Conservation (phyloP, 179 eudicot species). For the Corrigiola litoralis region DNA sequence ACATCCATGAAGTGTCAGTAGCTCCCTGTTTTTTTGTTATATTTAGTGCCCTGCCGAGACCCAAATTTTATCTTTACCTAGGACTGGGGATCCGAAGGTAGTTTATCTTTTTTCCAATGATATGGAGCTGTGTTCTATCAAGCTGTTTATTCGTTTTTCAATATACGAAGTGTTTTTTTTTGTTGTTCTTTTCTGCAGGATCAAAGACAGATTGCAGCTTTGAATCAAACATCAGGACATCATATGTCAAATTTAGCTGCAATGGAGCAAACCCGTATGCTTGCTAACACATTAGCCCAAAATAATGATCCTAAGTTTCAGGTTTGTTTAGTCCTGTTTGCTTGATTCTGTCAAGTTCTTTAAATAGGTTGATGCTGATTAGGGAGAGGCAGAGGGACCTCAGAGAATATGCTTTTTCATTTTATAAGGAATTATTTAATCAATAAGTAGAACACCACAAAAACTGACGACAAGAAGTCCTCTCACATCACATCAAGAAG, state of each 20-base stretch:
- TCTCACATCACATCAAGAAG: no score
- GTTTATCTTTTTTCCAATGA: background rate
- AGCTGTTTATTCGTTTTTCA: background rate
- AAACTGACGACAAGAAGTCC: no score
- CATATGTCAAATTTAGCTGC: constrained; percentile 66
- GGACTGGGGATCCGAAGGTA: background rate
- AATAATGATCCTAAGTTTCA: constrained; percentile 90
- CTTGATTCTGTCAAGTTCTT: background rate
- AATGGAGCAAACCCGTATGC: constrained; percentile 95
- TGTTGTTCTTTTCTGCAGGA: constrained; percentile 37
- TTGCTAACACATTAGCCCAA: constrained; percentile 92
- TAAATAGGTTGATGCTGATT: background rate
- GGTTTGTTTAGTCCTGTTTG: constrained; percentile 36
- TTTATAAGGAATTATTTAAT: no score
- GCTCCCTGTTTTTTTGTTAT: background rate
- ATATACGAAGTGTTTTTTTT: constrained; percentile 10
- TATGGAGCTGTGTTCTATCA: background rate
- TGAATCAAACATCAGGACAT: constrained; percentile 54
- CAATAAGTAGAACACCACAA: no score
- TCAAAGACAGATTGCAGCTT: constrained; percentile 57
- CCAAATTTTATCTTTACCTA: background rate
- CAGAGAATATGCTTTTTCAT: no score
- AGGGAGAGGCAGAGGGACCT: background rate
- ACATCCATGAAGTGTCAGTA: background rate
- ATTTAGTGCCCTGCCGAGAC: background rate